These are phyloP conservation scores for Diaporthe citrichinensis DNA, from an alignment of 2,329 filamentous ascomycete species.

Conservation along the genomic window DNA sequence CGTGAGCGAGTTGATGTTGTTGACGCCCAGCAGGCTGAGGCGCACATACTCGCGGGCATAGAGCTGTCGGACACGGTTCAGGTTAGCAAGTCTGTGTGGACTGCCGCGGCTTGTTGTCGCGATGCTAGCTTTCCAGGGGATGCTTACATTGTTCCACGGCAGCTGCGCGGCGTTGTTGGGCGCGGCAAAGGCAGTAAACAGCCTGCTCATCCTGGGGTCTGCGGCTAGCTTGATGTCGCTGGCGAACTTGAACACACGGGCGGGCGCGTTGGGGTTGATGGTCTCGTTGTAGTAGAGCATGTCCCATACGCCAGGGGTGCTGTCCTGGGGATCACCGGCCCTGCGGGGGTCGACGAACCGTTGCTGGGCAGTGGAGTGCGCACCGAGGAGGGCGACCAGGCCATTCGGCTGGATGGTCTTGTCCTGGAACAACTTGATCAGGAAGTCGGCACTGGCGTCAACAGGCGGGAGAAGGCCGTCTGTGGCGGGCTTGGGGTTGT, in stretches of 20 bases:
- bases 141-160: constrained; percentile 31
- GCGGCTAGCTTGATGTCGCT: constrained; percentile 33
- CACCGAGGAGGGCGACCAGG: constrained; percentile 68
- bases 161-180: constrained; percentile 34
- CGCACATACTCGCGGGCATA: constrained; percentile 60
- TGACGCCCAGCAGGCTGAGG: constrained; percentile 59
- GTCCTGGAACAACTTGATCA: constrained; percentile 63
- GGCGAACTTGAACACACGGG: constrained; percentile 52
- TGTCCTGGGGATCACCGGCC: constrained; percentile 63
- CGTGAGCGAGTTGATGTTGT: constrained; percentile 60
- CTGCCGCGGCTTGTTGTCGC: neutral
- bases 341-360: constrained; percentile 57
- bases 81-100: neutral
- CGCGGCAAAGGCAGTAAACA: constrained; percentile 33
- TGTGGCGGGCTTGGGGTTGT: constrained; percentile 57
- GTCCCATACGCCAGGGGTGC: constrained; percentile 67
- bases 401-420: constrained; percentile 67
- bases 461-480: constrained; percentile 59
- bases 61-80: neutral
- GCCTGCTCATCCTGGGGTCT: constrained; percentile 24
- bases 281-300: constrained; percentile 64
- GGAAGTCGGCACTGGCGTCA: constrained; percentile 59
- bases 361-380: constrained; percentile 67
- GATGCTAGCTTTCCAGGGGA: neutral
- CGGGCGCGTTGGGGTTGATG: constrained; percentile 48